Conservation (phyloP, 1,284 basidiomycete species). For the Cryptococcus sp. region DNA sequence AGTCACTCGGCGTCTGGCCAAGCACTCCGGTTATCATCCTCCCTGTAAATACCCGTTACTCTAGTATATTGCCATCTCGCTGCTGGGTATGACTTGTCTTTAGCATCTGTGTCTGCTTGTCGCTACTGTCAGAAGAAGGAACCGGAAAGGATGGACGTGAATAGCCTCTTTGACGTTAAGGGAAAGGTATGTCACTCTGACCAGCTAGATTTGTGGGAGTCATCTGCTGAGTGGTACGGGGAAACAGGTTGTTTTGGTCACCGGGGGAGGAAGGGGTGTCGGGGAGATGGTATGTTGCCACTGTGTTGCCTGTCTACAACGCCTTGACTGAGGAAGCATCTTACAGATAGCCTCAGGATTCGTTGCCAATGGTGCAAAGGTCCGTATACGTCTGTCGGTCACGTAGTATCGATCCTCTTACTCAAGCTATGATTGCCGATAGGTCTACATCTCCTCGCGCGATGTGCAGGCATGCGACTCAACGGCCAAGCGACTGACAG, state of each 20-base stretch:
- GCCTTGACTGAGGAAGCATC: not conserved
- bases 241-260: conserved; percentile 61
- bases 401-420: not conserved
- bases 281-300: conserved; percentile 64
- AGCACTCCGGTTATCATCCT: too few relatives aligned
- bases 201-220: not conserved
- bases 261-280: conserved; percentile 70
- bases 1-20: too few relatives aligned
- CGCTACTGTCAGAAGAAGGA: not conserved
- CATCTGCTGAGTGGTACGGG: not conserved
- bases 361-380: conserved; percentile 66
- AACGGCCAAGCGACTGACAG: conserved; percentile 62
- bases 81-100: too few relatives aligned
- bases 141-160: not conserved
- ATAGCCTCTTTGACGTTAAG: not conserved
- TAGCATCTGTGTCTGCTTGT: too few relatives aligned
- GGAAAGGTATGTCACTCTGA: not conserved
- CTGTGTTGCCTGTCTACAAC: not conserved
- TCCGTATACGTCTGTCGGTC: conserved; percentile 25
- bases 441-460: conserved; percentile 71
- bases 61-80: too few relatives aligned
- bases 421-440: not conserved
- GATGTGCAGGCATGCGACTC: conserved; percentile 61
- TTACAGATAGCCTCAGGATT: conserved; percentile 67
- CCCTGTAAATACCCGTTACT: too few relatives aligned